phyloP scores from a whole-genome alignment of 805 yeast genomes.

The Wickerhamiella parazyma region DNA sequence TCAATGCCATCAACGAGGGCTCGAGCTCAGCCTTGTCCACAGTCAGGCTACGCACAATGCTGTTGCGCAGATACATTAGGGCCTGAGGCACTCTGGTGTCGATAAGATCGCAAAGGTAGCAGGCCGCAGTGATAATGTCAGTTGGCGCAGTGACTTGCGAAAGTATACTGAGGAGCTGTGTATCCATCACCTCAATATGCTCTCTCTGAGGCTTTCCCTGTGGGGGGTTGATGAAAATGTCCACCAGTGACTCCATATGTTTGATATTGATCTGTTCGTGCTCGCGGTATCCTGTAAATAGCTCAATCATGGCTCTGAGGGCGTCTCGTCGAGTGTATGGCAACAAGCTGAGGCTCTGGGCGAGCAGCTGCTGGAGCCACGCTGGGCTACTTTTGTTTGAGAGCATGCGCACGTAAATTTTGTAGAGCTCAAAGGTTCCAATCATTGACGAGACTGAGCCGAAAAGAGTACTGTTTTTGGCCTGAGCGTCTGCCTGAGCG shows the following conservation, averaged over 20 bases:
- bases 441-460: neutral
- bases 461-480: neutral
- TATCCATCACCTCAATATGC: constrained; percentile 48
- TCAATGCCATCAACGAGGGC: constrained; percentile 11
- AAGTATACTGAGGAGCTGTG: constrained; percentile 49
- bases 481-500: neutral
- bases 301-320: constrained; percentile 58
- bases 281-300: constrained; percentile 63
- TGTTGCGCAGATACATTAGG: constrained; percentile 14
- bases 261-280: constrained; percentile 53
- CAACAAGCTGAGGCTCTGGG: constrained; percentile 38
- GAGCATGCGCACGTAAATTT: constrained; percentile 36
- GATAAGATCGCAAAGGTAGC: constrained; percentile 6
- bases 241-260: constrained; percentile 54
- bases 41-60: constrained; percentile 11
- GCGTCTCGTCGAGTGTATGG: constrained; percentile 55
- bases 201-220: constrained; percentile 30
- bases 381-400: constrained; percentile 24
- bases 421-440: constrained; percentile 56
- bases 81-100: constrained; percentile 11
- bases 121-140: constrained; percentile 8
- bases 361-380: constrained; percentile 35
- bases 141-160: constrained; percentile 35
- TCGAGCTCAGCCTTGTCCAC: constrained; percentile 4
- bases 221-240: constrained; percentile 53